A percentile compares a stretch with the other conserved stretches of the same genome.
Conservation (phyloP, 768 basidiomycete species). For the Boletus reticuloceps region DNA sequence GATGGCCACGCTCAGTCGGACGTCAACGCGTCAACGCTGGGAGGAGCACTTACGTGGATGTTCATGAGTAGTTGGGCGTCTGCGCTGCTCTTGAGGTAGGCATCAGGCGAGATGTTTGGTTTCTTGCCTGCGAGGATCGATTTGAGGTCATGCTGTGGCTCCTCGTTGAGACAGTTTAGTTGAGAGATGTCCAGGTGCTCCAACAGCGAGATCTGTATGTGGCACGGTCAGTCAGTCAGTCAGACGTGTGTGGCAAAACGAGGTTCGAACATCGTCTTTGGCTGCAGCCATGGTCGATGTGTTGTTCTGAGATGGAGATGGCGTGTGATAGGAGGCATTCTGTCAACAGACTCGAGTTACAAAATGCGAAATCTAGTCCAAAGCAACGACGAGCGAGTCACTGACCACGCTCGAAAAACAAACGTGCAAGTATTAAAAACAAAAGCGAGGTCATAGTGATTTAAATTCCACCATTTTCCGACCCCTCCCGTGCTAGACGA, state of each 20-base stretch:
- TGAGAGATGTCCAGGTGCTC: constrained; percentile 58
- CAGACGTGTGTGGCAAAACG: not conserved
- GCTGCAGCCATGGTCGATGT: constrained; percentile 19
- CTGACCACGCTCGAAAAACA: not conserved
- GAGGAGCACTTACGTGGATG: constrained; percentile 45
- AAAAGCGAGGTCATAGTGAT: constrained; percentile 1
- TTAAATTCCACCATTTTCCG: constrained; percentile 7
- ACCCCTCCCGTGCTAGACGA: constrained; percentile 47
- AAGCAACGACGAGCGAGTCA: constrained; percentile 9
- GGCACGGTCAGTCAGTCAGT: constrained; percentile 9
- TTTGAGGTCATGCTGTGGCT: constrained; percentile 46
- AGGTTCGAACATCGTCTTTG: constrained; percentile 30
- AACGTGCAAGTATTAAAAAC: constrained; percentile 14
- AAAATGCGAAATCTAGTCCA: not conserved
- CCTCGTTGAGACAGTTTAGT: constrained; percentile 71
- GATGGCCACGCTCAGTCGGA: too few relatives aligned
- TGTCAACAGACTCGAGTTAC: constrained; percentile 1
- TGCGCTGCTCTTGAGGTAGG: constrained; percentile 61
- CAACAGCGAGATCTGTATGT: constrained; percentile 48
- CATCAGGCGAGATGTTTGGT: constrained; percentile 40
- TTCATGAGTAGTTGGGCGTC: constrained; percentile 72
- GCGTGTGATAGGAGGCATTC: constrained; percentile 15
- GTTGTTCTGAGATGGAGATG: not conserved
- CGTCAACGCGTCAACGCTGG: too few relatives aligned
- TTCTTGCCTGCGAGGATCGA: constrained; percentile 45